Percentiles rank a stretch among this genome's conserved stretches.
Conservation (phyloP, 2,329 filamentous ascomycete genomes). For the Colletotrichum tabaci region DNA sequence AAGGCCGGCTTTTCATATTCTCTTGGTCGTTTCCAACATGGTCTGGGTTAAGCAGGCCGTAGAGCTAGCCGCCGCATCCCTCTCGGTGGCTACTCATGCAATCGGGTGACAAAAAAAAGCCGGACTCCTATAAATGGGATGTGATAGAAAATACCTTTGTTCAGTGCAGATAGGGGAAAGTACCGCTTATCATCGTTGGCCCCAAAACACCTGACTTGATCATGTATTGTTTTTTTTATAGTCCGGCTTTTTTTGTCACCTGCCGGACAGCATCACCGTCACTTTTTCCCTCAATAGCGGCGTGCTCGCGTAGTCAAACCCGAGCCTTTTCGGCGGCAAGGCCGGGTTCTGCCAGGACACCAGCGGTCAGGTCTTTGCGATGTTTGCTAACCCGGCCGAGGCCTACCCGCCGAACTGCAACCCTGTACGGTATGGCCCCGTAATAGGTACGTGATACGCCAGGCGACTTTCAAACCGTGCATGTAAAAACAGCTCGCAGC, state of each 20-base stretch:
- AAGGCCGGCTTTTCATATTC: background rate
- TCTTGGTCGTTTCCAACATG: slow-evolving; percentile 1
- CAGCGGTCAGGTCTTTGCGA: slow-evolving; percentile 24
- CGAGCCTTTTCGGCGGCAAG: slow-evolving; percentile 30
- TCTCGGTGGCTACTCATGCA: background rate
- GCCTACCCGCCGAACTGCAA: slow-evolving; percentile 31
- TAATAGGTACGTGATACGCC: slow-evolving; percentile 21
- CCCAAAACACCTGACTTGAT: too few species aligned
- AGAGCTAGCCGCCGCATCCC: slow-evolving; percentile 16
- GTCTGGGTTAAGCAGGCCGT: slow-evolving; percentile 14
- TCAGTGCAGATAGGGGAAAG: too few species aligned
- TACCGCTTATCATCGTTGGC: too few species aligned
- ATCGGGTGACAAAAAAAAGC: too few species aligned
- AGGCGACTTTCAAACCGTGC: background rate
- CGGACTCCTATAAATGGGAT: too few species aligned
- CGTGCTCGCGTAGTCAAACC: slow-evolving; percentile 28
- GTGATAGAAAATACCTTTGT: too few species aligned
- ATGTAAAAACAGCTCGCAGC: background rate
- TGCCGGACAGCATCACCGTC: slow-evolving; percentile 21
- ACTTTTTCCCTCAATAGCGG: slow-evolving; percentile 32
- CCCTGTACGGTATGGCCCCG: slow-evolving; percentile 9
- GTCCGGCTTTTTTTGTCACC: background rate
- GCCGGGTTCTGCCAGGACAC: slow-evolving; percentile 40
- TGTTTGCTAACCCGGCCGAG: slow-evolving; percentile 32
- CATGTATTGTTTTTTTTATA: too few species aligned